phyloP scores from a whole-genome alignment of 2,329 filamentous ascomycete species.

The Ustulina deusta region DNA sequence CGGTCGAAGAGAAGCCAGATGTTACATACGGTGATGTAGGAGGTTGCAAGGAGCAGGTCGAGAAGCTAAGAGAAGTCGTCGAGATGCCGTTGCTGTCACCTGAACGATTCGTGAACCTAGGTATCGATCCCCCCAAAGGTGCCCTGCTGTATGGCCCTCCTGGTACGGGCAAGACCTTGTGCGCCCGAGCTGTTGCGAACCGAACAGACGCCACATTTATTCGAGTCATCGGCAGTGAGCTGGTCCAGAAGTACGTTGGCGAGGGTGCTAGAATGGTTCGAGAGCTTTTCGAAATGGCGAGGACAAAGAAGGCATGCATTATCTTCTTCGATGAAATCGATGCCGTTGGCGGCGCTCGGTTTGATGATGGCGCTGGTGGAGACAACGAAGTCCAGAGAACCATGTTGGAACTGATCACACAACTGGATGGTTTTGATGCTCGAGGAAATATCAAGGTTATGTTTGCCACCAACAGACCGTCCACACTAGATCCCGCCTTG shows the following conservation, averaged over 20 bases:
- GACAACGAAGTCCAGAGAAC: constrained; percentile 98
- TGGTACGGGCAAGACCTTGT: constrained; percentile 98
- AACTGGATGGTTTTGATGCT: constrained; percentile 95
- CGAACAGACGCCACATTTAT: constrained; percentile 99
- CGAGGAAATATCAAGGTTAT: constrained; percentile 99
- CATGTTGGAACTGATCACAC: constrained; percentile 97
- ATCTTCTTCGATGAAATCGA: constrained; percentile 99
- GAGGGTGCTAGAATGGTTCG: constrained; percentile 98
- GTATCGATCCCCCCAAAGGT: constrained; percentile 98
- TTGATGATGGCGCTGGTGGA: constrained; percentile 95
- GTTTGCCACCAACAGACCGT: constrained; percentile 98
- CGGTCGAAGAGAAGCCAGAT: constrained; percentile 98
- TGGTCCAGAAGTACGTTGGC: constrained; percentile 99
- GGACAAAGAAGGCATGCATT: constrained; percentile 99
- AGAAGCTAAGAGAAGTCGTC: constrained; percentile 98
- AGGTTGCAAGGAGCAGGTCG: constrained; percentile 99
- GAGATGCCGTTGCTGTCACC: constrained; percentile 98
- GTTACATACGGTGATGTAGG: constrained; percentile 99
- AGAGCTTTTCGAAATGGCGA: constrained; percentile 98
- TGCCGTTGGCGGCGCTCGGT: constrained; percentile 93
- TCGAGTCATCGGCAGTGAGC: constrained; percentile 95
- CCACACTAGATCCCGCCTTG: constrained; percentile 93
- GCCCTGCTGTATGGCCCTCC: constrained; percentile 96
- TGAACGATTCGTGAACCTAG: constrained; percentile 97
- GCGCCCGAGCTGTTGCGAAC: constrained; percentile 96